These are phyloP conservation scores for Rutstroemia sydowiana DNA, from an alignment of 2,329 filamentous ascomycete species.

Conservation along the genomic window DNA sequence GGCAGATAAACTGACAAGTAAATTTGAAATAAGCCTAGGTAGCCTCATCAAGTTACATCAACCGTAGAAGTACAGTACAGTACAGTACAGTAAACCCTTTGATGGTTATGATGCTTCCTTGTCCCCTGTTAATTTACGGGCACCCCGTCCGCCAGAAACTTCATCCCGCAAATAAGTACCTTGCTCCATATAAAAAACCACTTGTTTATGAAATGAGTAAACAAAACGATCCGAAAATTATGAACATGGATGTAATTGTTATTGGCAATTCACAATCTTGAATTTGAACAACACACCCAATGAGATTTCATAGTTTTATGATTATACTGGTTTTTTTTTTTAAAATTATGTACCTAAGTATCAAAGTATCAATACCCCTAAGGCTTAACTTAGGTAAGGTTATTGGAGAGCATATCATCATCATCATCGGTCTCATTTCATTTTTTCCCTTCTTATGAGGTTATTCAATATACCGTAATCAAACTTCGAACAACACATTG, in stretches of 20 bases:
- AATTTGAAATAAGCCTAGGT: background rate
- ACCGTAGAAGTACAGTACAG: background rate
- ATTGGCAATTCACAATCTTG: too few relatives aligned
- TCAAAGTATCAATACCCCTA: too few relatives aligned
- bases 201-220: slow-evolving; percentile 6
- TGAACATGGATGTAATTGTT: background rate
- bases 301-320: too few relatives aligned
- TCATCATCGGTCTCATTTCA: too few relatives aligned
- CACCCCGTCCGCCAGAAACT: slow-evolving; percentile 2
- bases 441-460: too few relatives aligned
- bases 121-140: slow-evolving; percentile 1
- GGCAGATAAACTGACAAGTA: background rate
- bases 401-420: too few relatives aligned
- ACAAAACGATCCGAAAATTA: background rate
- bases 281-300: too few relatives aligned
- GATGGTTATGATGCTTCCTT: background rate
- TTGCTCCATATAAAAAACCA: slow-evolving; percentile 1
- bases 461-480: too few relatives aligned
- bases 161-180: slow-evolving; percentile 4
- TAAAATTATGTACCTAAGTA: too few relatives aligned
- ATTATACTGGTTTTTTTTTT: too few relatives aligned
- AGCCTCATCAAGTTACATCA: background rate
- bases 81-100: background rate
- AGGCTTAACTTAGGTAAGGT: too few relatives aligned
- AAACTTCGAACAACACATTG: too few relatives aligned